Base-by-base conservation (phyloP, 257 asterid genomes). In the Sherardia arvensis region DNA sequence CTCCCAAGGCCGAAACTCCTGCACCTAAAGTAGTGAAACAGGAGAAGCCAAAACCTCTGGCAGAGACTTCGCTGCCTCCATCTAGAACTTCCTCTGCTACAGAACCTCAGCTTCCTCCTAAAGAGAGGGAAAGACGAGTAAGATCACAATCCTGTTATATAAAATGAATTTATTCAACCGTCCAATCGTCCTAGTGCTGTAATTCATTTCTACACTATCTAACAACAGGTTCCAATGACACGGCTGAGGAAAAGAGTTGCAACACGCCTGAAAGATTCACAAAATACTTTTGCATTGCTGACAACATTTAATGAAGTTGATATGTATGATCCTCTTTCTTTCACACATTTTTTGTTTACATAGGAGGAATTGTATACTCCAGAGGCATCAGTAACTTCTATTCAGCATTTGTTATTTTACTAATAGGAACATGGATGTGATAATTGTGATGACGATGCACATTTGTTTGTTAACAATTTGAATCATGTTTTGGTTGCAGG, bases 231-330 rank as follows among this genome's bases (percentile, higher is more conserved):
- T 71, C 95, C 97, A 14, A 93, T 93, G 99, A 93, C 99, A 64
- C 85, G 99, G 84, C 96, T 93, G 59, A 82, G 99, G 77, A 93
- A 90, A 77, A 69, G 99, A 67, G 99, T 93, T 71, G 99, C 99
- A 59, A 81, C 95, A 1, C 89, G 99, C 71, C 76, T 93, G 88
- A 90, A 93, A 77, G 99, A 93, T 83, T 93, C 99, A 53, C 99
- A 93, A 60, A 93, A 93, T 73, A 93, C 99, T 58, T 93, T 90
- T 80, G 99, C 99, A 4, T 61, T 90, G 87, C 71, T 90, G 83
- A 93, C 99, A 18, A 93, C 99, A 36, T 93, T 90, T 78, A 93
- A 93, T 69, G 99, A 93, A 87, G 97, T 93, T 79, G 99, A 93
- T 71, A 93, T 93, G 99, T 93, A 78, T 76, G 94, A 70, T 76